Conservation (phyloP, 305 asterid species). For the Salvia sclarea region DNA sequence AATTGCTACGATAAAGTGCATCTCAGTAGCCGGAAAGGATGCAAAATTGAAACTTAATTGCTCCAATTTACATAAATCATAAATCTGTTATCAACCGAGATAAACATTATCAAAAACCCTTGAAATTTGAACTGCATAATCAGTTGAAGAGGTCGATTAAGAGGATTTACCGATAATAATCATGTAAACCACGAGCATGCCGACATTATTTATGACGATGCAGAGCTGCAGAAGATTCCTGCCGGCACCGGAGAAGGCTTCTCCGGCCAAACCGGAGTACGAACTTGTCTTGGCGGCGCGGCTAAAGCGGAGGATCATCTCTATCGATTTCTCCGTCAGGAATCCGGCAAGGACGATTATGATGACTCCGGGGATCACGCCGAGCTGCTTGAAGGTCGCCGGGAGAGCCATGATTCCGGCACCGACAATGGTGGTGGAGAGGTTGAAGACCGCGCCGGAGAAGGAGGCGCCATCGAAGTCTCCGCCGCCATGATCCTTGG, state of each 20-base stretch:
- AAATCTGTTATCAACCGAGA: no score
- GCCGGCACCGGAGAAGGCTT: constrained; percentile 58
- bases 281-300: constrained; percentile 63
- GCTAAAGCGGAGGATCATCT: constrained; percentile 67
- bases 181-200: constrained; percentile 82
- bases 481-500: constrained; percentile 45
- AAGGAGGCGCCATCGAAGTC: constrained; percentile 63
- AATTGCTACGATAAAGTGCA: constrained; percentile 1
- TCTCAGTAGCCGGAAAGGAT: neutral
- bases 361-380: constrained; percentile 64
- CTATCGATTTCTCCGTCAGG: constrained; percentile 75
- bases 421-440: constrained; percentile 81
- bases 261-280: constrained; percentile 69
- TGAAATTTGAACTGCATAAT: constrained; percentile 1
- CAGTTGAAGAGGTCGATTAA: neutral
- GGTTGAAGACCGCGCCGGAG: constrained; percentile 82
- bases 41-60: neutral
- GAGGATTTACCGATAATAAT: constrained; percentile 64
- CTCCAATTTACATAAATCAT: neutral
- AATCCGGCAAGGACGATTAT: constrained; percentile 61
- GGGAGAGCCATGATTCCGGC: constrained; percentile 95
- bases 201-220: constrained; percentile 68
- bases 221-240: constrained; percentile 63
- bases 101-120: constrained; percentile 9
- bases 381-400: constrained; percentile 76